Base-by-base conservation (phyloP, 208 protist genomes). In the Novymonas esmeraldas region DNA sequence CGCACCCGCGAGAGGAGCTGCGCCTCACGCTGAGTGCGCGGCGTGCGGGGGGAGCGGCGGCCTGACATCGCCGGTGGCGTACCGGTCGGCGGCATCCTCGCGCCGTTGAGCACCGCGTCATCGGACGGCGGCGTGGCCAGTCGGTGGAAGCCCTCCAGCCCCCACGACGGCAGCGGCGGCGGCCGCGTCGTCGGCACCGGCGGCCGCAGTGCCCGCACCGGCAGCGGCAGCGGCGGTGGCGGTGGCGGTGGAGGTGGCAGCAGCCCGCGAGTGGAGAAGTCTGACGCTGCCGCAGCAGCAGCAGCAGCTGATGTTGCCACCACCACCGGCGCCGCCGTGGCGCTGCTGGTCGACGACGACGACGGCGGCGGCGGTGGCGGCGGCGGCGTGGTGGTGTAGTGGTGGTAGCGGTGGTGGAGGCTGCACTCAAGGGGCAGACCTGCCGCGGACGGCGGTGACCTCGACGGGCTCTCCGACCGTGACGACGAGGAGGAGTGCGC, bases 1-100 rank as follows among this genome's bases (percentile, higher is more conserved):
- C 69, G 69, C 7, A 75, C 42, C 7, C 52, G 69, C 22, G 64
- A 49, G 18, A 69, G 10, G 20, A 75, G 18, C 22, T 33, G 16
- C 16, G 59, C 22, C 59, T 55, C 67, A 18, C 44, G 69, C 6
- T 45, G 52, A 16, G 41, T 58, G 31, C 55, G 42, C 33, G 69
- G 61, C n/a, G 69, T 75, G 2, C 29, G 61, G 22, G 60, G 44
- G 41, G 61, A 34, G 39, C 39, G 24, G 14, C 56, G 28, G n/a
- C 14, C 14, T 2, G 13, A 18, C 54, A 13, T 28, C 54, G 34
- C 6, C 22, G 31, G 16, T 11, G 54, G 34, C 54, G 54, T 10
- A 18, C 13, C 31, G 18, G 34, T 41, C 1, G 29, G 9, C 2
- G 31, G 31, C 5, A 34, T 13, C 31, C n/a, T 41, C 13, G 7